Evolutionary conservation across 1,284 basidiomycete species (phyloP), one percentile per base, ranked within the genome.

Genomic region (Papiliotrema laurentii): DNA sequence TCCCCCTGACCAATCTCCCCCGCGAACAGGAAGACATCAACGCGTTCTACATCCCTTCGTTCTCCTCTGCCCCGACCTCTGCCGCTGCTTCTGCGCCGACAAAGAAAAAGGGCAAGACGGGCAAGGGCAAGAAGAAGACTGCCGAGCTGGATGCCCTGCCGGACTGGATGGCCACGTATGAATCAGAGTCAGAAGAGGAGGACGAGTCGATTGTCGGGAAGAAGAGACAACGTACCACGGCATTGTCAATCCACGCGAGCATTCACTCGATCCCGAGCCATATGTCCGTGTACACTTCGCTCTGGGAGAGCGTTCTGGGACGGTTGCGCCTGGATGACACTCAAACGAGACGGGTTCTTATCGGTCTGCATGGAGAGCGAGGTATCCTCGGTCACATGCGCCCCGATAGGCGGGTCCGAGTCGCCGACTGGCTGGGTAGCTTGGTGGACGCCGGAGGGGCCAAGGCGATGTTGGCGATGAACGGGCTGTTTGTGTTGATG

Each of bases 341-440:
- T 4, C 69, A 63, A 63, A 66, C 59, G 26, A 53, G 69, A 27
- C 64, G 62, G 51, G 58, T 70, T 22, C 51, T 72, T 16, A 60
- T 69, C 1, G 62, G 56, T 4, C 49, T 72, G 38, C 69, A 72
- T 56, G 66, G 66, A 16, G 64, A 66, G 47, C 60, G 64, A 25
- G 71, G 69, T 6, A 73, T 75, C 35, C 53, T 72, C 26, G 58
- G 64, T 2, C 61, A 71, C 55, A 63, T 69, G 58, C 61, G 64
- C 16, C 41, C 64, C n/a, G 60, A 66, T 21, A 56, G 76, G 37
- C 71, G 88, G 0, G 78, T 92, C 5, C 72, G 94, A 45, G 80
- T 94, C 14, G 93, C 96, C 82, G 94, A 98, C 73, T 98, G 93
- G 87, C 80, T 98, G 28, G 84, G 87, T 27, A 81, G 82, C 11